Percentiles rank a stretch among this genome's conserved stretches.
Evolutionary conservation across 2,329 filamentous ascomycete genomes (phyloP).

Genomic region (Talaromyces sp.): DNA sequence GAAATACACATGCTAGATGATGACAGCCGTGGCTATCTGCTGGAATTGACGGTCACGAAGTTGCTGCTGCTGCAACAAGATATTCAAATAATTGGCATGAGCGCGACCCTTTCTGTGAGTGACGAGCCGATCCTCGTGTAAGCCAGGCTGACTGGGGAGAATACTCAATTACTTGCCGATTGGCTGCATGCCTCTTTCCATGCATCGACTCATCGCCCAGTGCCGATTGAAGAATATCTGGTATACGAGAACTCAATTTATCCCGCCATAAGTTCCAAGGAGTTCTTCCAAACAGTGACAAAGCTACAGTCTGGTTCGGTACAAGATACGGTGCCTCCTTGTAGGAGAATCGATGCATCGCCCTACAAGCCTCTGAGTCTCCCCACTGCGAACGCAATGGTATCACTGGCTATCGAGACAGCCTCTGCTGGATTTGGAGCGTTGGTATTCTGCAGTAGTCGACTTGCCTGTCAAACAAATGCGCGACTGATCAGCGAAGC

Average conservation of each 20-base stretch:
- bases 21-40: constrained; percentile 68
- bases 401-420: constrained; percentile 66
- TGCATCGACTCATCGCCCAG: constrained; percentile 66
- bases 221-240: constrained; percentile 72
- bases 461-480: constrained; percentile 63
- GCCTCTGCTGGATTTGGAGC: constrained; percentile 65
- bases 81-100: constrained; percentile 74
- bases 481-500: constrained; percentile 65
- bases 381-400: constrained; percentile 64
- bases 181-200: constrained; percentile 72
- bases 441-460: constrained; percentile 70
- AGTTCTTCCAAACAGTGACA: constrained; percentile 56
- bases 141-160: constrained; percentile 44
- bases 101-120: constrained; percentile 67
- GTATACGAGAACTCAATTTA: constrained; percentile 69
- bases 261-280: constrained; percentile 56
- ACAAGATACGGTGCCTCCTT: constrained; percentile 34
- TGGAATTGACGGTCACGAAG: constrained; percentile 72
- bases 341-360: constrained; percentile 53
- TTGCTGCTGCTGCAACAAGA: constrained; percentile 63
- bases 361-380: constrained; percentile 60
- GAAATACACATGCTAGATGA: constrained; percentile 82
- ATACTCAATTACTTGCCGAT: constrained; percentile 63
- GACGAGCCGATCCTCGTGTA: neutral
- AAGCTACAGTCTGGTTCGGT: constrained; percentile 42